These are phyloP conservation scores for Malassezia obtusa DNA, from an alignment of 1,284 basidiomycete species.

Conservation along the genomic window DNA sequence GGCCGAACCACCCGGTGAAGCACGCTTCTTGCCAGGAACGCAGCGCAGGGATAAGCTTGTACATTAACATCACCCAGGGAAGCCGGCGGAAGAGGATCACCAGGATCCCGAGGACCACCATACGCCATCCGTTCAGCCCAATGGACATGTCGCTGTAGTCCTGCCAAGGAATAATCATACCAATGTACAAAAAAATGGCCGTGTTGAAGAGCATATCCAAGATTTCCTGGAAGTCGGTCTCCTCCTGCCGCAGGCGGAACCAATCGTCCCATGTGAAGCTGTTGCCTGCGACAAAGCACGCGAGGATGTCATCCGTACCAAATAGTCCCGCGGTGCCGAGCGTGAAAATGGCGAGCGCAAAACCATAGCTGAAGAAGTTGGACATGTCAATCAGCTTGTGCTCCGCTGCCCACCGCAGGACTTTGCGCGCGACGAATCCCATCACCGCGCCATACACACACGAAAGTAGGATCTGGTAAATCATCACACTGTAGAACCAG, in stretches of 20 bases:
- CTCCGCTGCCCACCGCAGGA: conserved; percentile 47
- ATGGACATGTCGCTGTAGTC: conserved; percentile 22
- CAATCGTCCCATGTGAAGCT: conserved; percentile 49
- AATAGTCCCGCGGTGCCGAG: conserved; percentile 50
- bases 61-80: conserved; percentile 35
- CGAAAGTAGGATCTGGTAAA: conserved; percentile 49
- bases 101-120: conserved; percentile 36
- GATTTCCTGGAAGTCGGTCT: conserved; percentile 54
- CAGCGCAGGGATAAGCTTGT: conserved; percentile 37
- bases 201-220: conserved; percentile 54
- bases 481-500: conserved; percentile 49
- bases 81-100: conserved; percentile 38
- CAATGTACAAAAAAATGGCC: conserved; percentile 50
- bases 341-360: conserved; percentile 49
- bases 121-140: conserved; percentile 35
- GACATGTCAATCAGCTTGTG: conserved; percentile 48
- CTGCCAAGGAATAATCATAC: conserved; percentile 48
- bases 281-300: conserved; percentile 50
- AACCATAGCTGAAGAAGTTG: conserved; percentile 47
- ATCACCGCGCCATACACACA: conserved; percentile 46
- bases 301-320: conserved; percentile 50
- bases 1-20: conserved; percentile 46
- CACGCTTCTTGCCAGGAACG: conserved; percentile 31
- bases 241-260: conserved; percentile 53
- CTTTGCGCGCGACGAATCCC: conserved; percentile 49